Base-by-base conservation (phyloP, 176 grass and related monocot species). In the Carex littledalei region DNA sequence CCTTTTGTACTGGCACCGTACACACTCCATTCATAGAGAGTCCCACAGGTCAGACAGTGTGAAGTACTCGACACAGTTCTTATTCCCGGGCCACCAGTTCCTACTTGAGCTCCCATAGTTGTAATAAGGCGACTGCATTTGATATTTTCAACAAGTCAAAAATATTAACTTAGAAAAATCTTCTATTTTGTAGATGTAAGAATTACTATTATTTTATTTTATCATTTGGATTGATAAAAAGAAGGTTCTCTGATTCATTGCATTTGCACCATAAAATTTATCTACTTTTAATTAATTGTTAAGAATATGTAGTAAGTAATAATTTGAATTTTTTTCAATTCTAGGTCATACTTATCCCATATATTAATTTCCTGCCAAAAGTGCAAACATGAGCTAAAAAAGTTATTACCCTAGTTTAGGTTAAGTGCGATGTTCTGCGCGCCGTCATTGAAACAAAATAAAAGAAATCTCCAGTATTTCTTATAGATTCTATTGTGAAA, bases 11-110 rank as follows among this genome's bases (percentile, higher is more conserved):
- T 93, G 0, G 78, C 91, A 12, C 95, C 95, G 26, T 93, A 98
- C 0, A 87, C 95, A 53, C 95, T 98, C 92, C 91, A 93, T 80
- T 98, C 95, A 0, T 75, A 82, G 82, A 93, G 89, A 91, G 17
- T 83, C 86, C 95, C 95, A 98, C 52, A 98, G 86, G 31, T 98
- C 91, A 1, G 86, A 63, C 17, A 98, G 92, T 63, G 81, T 86
- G 92, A 93, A 98, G 86, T 87, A 94, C 82, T 93, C 88, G 1
- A 84, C 11, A 55, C 26, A 85, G 31, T 94, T 86, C 68, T 54
- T n/a, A 9, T 90, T 78, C 2, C 52, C 16, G 0, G 37, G 37
- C 1, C 80, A 83, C 12, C 84, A 87, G 59, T 88, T 63, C 87
- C 88, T 92, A 39, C 79, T 56, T 1, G 81, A 79, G 1, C 29